phyloP scores from a whole-genome alignment of 306 rosid species.

The Citrullus colocynthis region DNA sequence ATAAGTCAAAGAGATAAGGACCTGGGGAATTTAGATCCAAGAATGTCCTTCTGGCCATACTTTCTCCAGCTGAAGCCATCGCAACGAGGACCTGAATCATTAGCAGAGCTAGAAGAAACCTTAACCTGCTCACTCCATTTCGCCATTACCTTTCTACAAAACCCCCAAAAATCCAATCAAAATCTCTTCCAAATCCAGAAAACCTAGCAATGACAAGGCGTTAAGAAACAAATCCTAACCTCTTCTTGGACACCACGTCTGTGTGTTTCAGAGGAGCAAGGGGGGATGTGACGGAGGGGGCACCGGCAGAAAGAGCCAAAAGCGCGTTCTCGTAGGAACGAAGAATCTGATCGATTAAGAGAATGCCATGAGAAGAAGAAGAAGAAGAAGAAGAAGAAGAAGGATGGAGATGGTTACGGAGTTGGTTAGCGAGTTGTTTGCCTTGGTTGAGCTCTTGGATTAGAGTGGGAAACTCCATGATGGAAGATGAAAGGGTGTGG shows the following conservation, averaged over 20 bases:
- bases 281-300: conserved; percentile 6
- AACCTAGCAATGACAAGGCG: background rate
- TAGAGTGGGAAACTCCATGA: conserved; percentile 25
- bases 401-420: conserved; percentile 20
- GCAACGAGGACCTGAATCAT: conserved; percentile 25
- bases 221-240: background rate
- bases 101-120: conserved; percentile 27
- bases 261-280: background rate
- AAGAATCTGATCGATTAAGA: conserved; percentile 39
- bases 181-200: background rate
- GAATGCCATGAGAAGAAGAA: conserved; percentile 4
- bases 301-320: conserved; percentile 19
- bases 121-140: conserved; percentile 47
- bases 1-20: background rate
- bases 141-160: conserved; percentile 42
- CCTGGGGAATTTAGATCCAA: conserved; percentile 75
- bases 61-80: conserved; percentile 92
- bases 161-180: background rate
- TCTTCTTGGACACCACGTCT: background rate
- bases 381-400: conserved; percentile 23
- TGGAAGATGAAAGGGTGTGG: background rate
- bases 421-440: conserved; percentile 44
- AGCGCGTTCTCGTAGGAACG: conserved; percentile 43
- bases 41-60: conserved; percentile 86
- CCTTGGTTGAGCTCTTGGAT: conserved; percentile 48